Conservation (phyloP, 305 asterid species). For the Nicotiana rustica region DNA sequence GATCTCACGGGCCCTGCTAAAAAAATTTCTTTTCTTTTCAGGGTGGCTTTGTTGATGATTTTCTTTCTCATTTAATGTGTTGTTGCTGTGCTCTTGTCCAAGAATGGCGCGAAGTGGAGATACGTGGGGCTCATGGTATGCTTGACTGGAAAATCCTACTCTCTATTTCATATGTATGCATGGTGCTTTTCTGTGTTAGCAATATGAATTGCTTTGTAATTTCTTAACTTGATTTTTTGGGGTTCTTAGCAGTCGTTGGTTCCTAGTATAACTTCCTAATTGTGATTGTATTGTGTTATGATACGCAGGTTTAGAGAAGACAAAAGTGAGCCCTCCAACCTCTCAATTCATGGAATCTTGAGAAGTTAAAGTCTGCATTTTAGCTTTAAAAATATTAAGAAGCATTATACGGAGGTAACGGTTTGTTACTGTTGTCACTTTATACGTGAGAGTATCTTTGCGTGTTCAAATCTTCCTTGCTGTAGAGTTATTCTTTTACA, state of each 20-base stretch:
- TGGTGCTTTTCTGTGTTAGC: background rate
- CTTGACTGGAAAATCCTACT: background rate
- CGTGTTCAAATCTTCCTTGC: background rate
- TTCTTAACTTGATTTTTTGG: background rate
- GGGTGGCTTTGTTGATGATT: constrained; percentile 86
- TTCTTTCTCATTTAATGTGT: constrained; percentile 89
- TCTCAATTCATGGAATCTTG: constrained; percentile 79
- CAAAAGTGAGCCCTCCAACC: constrained; percentile 63
- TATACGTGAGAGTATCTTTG: constrained; percentile 1
- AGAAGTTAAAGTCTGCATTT: background rate
- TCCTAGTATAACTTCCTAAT: background rate
- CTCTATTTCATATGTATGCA: background rate
- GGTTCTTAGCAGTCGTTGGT: background rate
- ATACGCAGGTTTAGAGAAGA: constrained; percentile 62
- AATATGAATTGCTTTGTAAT: constrained; percentile 20
- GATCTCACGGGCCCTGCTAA: background rate
- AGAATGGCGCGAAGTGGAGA: constrained; percentile 84
- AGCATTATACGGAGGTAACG: background rate
- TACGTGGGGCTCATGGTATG: constrained; percentile 68
- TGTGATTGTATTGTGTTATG: background rate
- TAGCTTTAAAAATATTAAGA: constrained; percentile 17
- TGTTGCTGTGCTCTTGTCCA: constrained; percentile 96
- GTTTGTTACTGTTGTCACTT: background rate
- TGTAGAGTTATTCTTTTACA: background rate
- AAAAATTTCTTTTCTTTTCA: constrained; percentile 35